Conservation (phyloP, 1,139 yeast genomes). For the Yamadazyma trypodendri region DNA sequence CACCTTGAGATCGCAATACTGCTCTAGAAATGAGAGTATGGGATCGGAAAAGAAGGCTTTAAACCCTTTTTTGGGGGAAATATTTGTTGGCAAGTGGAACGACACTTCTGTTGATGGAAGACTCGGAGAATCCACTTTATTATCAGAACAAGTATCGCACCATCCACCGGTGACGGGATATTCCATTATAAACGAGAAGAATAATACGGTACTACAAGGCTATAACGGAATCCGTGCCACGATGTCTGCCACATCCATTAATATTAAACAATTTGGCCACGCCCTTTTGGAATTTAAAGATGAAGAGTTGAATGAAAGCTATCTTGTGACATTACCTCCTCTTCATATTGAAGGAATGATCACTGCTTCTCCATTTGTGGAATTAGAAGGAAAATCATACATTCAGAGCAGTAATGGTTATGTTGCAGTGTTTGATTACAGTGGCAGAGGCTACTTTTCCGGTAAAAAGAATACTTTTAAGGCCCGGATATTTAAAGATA, state of each 20-base stretch:
- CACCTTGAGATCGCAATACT: slow-evolving; percentile 88
- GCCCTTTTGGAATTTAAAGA: slow-evolving; percentile 66
- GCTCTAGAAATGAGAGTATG: slow-evolving; percentile 85
- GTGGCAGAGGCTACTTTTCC: slow-evolving; percentile 93
- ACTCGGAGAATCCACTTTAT: slow-evolving; percentile 69
- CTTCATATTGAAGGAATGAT: slow-evolving; percentile 91
- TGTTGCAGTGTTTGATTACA: slow-evolving; percentile 69
- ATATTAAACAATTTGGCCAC: slow-evolving; percentile 90
- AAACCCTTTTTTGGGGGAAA: slow-evolving; percentile 92
- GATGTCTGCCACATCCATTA: slow-evolving; percentile 69
- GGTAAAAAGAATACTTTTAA: slow-evolving; percentile 93
- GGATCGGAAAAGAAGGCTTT: slow-evolving; percentile 95
- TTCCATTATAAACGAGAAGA: slow-evolving; percentile 67
- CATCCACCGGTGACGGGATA: slow-evolving; percentile 96
- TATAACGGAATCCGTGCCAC: slow-evolving; percentile 87
- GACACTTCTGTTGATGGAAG: slow-evolving; percentile 39
- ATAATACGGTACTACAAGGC: slow-evolving; percentile 73
- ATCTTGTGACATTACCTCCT: slow-evolving; percentile 88
- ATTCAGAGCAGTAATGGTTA: slow-evolving; percentile 83
- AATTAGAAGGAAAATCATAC: slow-evolving; percentile 79
- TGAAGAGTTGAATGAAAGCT: slow-evolving; percentile 58
- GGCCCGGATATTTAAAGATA: slow-evolving; percentile 69
- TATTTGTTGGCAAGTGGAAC: slow-evolving; percentile 85
- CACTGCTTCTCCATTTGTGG: slow-evolving; percentile 87
- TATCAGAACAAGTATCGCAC: slow-evolving; percentile 91